Evolutionary conservation across 352 stramenopile genomes (phyloP).

Genomic region (Phytophthora syringae): DNA sequence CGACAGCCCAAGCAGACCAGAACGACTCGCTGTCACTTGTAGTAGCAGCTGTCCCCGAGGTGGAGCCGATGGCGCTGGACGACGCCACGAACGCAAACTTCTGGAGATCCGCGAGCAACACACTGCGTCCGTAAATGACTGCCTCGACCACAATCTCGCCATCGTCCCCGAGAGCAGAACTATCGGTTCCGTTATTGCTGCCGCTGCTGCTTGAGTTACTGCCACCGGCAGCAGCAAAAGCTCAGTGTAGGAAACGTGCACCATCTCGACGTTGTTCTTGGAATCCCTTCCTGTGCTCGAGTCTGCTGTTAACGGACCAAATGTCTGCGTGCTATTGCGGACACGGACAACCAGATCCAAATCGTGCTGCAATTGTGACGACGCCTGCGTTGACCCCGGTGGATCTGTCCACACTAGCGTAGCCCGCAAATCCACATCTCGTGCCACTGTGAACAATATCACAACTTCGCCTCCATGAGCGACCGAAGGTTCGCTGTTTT

Average conservation of each 20-base stretch:
- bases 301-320: conserved; percentile 65
- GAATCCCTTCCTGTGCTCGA: conserved; percentile 60
- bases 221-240: conserved; percentile 49
- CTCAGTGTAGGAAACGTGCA: conserved; percentile 73
- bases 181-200: conserved; percentile 23
- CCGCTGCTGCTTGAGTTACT: conserved; percentile 28
- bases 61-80: conserved; percentile 73
- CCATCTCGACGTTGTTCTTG: conserved; percentile 89
- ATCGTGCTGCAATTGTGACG: conserved; percentile 78
- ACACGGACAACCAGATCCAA: conserved; percentile 76
- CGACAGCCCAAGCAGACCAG: conserved; percentile 70
- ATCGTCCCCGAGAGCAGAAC: conserved; percentile 35
- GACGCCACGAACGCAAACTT: conserved; percentile 83
- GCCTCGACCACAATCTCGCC: conserved; percentile 80
- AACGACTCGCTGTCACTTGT: conserved; percentile 36
- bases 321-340: conserved; percentile 57
- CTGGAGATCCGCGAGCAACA: conserved; percentile 63
- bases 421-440: conserved; percentile 66
- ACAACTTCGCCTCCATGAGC: conserved; percentile 60
- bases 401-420: conserved; percentile 86
- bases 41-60: conserved; percentile 33
- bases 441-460: conserved; percentile 76
- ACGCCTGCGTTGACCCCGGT: conserved; percentile 63
- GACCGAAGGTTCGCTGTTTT: conserved; percentile 63
- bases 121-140: conserved; percentile 68